Conservation (phyloP, 805 yeast genomes). For the Metschnikowia arizonensis region DNA sequence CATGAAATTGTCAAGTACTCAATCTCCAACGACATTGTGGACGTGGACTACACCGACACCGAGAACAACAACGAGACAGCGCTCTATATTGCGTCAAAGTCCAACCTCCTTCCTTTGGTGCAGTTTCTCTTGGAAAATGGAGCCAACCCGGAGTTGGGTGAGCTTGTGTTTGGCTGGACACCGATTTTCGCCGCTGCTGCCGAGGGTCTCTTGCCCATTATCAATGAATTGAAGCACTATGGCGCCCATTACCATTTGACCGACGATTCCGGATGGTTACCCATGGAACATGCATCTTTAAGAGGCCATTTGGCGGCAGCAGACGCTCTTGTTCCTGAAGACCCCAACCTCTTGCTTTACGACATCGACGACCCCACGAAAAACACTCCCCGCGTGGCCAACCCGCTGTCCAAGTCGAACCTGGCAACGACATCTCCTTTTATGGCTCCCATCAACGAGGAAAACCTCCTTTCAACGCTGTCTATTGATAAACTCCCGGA, state of each 20-base stretch:
- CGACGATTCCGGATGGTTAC: slow-evolving; percentile 93
- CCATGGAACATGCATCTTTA: slow-evolving; percentile 93
- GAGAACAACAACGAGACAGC: slow-evolving; percentile 70
- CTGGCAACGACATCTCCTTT: slow-evolving; percentile 17
- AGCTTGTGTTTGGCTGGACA: slow-evolving; percentile 85
- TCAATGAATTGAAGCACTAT: slow-evolving; percentile 46
- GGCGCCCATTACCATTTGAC: slow-evolving; percentile 53
- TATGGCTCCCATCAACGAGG: slow-evolving; percentile 16
- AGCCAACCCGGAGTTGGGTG: slow-evolving; percentile 75
- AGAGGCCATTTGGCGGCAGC: slow-evolving; percentile 81
- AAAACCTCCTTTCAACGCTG: slow-evolving; percentile 22
- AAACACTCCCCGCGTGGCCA: slow-evolving; percentile 20
- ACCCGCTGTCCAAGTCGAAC: slow-evolving; percentile 14
- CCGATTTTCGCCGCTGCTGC: slow-evolving; percentile 88
- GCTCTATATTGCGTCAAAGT: slow-evolving; percentile 72
- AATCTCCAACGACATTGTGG: slow-evolving; percentile 52
- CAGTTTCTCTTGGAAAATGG: slow-evolving; percentile 50
- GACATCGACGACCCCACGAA: slow-evolving; percentile 36
- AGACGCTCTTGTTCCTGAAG: slow-evolving; percentile 51
- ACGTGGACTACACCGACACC: slow-evolving; percentile 57
- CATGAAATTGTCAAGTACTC: slow-evolving; percentile 53
- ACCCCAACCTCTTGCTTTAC: slow-evolving; percentile 31
- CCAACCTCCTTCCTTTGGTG: slow-evolving; percentile 52
- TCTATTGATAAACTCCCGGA: slow-evolving; percentile 39
- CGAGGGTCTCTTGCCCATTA: slow-evolving; percentile 66